A percentile compares a stretch with the other conserved stretches of the same genome.
These are phyloP conservation scores for Ogataea ramenticola DNA, from an alignment of 805 yeast genomes.

Conservation along the genomic window DNA sequence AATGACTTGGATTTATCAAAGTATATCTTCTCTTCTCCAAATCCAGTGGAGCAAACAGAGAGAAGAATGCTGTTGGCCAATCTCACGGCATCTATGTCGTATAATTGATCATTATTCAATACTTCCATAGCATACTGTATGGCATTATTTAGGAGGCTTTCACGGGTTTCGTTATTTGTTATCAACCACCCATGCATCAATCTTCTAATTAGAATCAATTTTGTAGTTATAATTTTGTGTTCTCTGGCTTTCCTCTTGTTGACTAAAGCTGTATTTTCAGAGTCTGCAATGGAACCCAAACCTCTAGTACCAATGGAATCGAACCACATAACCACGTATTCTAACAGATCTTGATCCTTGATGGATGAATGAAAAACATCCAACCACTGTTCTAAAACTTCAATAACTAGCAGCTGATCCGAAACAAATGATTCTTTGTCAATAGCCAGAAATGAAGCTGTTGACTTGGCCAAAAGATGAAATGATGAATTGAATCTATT, in stretches of 20 bases:
- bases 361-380: conserved; percentile 33
- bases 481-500: conserved; percentile 15
- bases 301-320: conserved; percentile 54
- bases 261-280: conserved; percentile 17
- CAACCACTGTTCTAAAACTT: conserved; percentile 50
- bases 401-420: conserved; percentile 60
- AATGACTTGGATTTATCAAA: conserved; percentile 26
- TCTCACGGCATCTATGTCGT: conserved; percentile 54
- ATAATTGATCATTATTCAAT: conserved; percentile 33
- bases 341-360: conserved; percentile 32
- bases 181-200: conserved; percentile 35
- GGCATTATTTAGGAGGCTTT: conserved; percentile 36
- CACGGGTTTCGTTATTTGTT: conserved; percentile 19
- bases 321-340: conserved; percentile 37
- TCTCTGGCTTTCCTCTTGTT: conserved; percentile 39
- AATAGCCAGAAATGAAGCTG: conserved; percentile 38
- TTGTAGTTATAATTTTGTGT: conserved; percentile 47
- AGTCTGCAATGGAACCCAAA: conserved; percentile 34
- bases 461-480: conserved; percentile 24
- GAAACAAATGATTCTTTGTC: conserved; percentile 40
- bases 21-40: conserved; percentile 15
- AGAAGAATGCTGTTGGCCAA: conserved; percentile 54
- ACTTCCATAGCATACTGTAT: conserved; percentile 55
- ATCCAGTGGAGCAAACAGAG: conserved; percentile 32
- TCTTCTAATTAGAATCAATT: conserved; percentile 55